These are phyloP conservation scores for Cymbopogon flexuosus DNA, from an alignment of 202 grass and related monocot genomes.

Conservation along the genomic window DNA sequence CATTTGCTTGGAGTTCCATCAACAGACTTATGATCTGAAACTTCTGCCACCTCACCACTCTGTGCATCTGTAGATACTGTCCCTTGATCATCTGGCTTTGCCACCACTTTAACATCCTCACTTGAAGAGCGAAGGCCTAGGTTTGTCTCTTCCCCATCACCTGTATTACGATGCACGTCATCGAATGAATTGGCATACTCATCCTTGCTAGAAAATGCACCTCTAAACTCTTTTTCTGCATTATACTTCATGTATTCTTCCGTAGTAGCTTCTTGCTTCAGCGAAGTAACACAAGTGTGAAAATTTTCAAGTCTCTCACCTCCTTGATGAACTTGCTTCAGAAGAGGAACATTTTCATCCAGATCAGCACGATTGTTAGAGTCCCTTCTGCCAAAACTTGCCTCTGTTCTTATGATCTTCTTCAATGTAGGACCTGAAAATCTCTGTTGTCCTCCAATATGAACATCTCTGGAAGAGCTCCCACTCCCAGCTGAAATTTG, in stretches of 20 bases:
- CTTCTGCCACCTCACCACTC: conserved; percentile 16
- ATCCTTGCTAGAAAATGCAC: background rate
- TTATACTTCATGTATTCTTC: conserved; percentile 13
- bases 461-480: conserved; percentile 17
- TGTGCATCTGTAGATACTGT: conserved; percentile 16
- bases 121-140: conserved; percentile 16
- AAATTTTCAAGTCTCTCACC: background rate
- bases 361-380: background rate
- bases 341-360: conserved; percentile 32
- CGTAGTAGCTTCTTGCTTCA: background rate
- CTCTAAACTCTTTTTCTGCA: background rate
- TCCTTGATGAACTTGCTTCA: conserved; percentile 20
- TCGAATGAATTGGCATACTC: background rate
- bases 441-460: background rate
- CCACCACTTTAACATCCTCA: conserved; percentile 20
- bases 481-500: conserved; percentile 27
- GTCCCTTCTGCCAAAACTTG: conserved; percentile 9
- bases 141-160: background rate
- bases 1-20: conserved; percentile 4
- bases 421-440: conserved; percentile 4
- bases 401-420: conserved; percentile 11
- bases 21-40: conserved; percentile 34
- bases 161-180: background rate
- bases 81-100: conserved; percentile 21
- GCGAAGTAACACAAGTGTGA: background rate